phyloP scores from a whole-genome alignment of 2,329 filamentous ascomycete species.

The Stylonectria norvegica region DNA sequence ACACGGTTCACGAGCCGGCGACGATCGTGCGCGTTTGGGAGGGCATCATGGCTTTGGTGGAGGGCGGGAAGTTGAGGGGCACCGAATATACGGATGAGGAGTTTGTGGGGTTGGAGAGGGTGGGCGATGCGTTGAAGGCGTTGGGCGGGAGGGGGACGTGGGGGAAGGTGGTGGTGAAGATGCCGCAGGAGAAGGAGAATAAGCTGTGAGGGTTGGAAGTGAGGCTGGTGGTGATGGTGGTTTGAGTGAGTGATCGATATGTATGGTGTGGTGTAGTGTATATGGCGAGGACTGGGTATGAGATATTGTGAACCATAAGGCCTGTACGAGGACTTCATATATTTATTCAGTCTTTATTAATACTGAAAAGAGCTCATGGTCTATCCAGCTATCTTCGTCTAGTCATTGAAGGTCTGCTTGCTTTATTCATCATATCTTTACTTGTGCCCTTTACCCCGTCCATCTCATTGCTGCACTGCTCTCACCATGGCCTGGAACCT shows the following conservation, averaged over 20 bases:
- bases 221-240: background rate
- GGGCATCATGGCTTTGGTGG: conserved; percentile 75
- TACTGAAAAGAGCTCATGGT: conserved; percentile 9
- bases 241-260: conserved; percentile 7
- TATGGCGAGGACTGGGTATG: no score
- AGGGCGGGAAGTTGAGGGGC: conserved; percentile 72
- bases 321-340: no score
- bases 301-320: no score
- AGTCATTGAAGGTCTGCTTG: conserved; percentile 13
- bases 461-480: conserved; percentile 15
- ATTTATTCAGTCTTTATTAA: no score
- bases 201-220: conserved; percentile 43
- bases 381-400: conserved; percentile 18
- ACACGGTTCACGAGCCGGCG: conserved; percentile 68
- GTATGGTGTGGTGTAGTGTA: conserved; percentile 5
- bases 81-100: conserved; percentile 80
- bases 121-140: conserved; percentile 72
- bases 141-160: conserved; percentile 81
- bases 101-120: conserved; percentile 76
- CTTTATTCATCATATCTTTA: conserved; percentile 8
- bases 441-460: conserved; percentile 1
- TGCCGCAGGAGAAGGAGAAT: conserved; percentile 64
- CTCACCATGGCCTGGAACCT: conserved; percentile 49
- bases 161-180: conserved; percentile 92
- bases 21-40: conserved; percentile 73